These are phyloP conservation scores for Candida qinlingensis DNA, from an alignment of 805 yeast species.

Conservation along the genomic window DNA sequence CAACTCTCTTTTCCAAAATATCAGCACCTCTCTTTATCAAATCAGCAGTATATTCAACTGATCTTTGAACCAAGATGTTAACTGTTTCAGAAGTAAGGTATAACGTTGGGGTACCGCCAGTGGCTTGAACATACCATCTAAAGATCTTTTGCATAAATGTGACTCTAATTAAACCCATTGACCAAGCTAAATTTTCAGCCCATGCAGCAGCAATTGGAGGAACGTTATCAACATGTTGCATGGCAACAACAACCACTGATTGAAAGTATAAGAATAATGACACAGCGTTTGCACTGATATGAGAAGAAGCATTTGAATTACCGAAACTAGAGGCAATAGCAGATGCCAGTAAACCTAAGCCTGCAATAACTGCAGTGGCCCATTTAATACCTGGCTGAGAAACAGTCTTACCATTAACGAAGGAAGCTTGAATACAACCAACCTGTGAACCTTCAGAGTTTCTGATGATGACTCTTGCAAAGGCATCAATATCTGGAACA, in stretches of 20 bases:
- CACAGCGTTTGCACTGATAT: constrained; percentile 93
- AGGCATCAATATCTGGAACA: constrained; percentile 86
- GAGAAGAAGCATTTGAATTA: constrained; percentile 89
- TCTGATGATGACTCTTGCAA: constrained; percentile 68
- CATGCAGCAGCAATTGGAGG: constrained; percentile 98
- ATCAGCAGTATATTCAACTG: constrained; percentile 28
- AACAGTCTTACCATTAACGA: constrained; percentile 88
- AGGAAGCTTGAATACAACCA: constrained; percentile 89
- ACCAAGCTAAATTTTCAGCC: constrained; percentile 96
- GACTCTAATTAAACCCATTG: constrained; percentile 81
- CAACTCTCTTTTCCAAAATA: constrained; percentile 30
- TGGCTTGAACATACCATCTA: constrained; percentile 91
- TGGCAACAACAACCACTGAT: constrained; percentile 81
- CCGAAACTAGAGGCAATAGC: constrained; percentile 85
- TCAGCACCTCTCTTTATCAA: constrained; percentile 25
- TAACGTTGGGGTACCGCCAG: constrained; percentile 82
- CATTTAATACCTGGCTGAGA: constrained; percentile 92
- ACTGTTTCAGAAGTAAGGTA: constrained; percentile 56
- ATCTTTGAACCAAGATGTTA: constrained; percentile 73
- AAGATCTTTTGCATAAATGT: constrained; percentile 77
- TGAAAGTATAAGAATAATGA: constrained; percentile 93
- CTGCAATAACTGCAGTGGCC: constrained; percentile 93
- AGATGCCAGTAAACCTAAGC: constrained; percentile 81
- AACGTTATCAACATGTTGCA: constrained; percentile 89
- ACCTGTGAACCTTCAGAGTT: constrained; percentile 54